phyloP scores from a whole-genome alignment of 2,329 filamentous ascomycete species.

The Proliferodiscus dingleyae region DNA sequence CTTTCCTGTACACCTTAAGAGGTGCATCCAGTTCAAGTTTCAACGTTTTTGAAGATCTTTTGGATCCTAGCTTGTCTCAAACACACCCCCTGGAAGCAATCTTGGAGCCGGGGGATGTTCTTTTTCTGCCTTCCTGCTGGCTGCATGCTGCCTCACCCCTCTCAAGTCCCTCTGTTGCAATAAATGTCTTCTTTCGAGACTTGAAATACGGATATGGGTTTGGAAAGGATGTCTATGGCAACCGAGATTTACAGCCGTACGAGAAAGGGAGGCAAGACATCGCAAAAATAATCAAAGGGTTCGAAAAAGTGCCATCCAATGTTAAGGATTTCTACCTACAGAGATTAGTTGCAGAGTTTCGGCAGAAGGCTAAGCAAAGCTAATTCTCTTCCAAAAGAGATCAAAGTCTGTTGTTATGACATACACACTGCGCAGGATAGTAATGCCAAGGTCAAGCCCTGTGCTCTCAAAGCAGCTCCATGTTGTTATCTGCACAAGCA shows the following conservation, averaged over 20 bases:
- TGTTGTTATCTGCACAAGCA: too few relatives aligned
- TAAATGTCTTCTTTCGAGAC: slow-evolving; percentile 86
- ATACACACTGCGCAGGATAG: too few relatives aligned
- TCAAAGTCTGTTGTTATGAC: too few relatives aligned
- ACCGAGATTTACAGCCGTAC: slow-evolving; percentile 78
- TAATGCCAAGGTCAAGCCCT: too few relatives aligned
- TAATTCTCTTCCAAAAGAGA: too few relatives aligned
- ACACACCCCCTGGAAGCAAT: slow-evolving; percentile 64
- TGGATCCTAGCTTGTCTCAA: slow-evolving; percentile 35
- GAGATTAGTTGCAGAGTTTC: slow-evolving; percentile 65
- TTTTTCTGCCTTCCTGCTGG: slow-evolving; percentile 83
- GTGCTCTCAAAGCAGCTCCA: too few relatives aligned
- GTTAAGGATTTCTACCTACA: slow-evolving; percentile 71
- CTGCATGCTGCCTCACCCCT: slow-evolving; percentile 67
- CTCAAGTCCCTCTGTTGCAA: slow-evolving; percentile 60
- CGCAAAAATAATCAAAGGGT: slow-evolving; percentile 58
- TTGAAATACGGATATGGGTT: slow-evolving; percentile 62
- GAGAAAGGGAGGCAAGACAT: slow-evolving; percentile 75
- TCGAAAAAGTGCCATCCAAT: slow-evolving; percentile 60
- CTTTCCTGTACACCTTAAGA: too few relatives aligned
- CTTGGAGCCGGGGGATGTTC: slow-evolving; percentile 66
- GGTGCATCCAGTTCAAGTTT: slow-evolving; percentile 77
- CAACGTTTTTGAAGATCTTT: slow-evolving; percentile 58
- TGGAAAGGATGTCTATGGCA: slow-evolving; percentile 82
- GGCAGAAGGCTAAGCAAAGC: slow-evolving; percentile 17